A percentile compares a stretch with the other conserved stretches of the same genome.
phyloP scores from a whole-genome alignment of 805 yeast species.

The Metschnikowia arizonensis region DNA sequence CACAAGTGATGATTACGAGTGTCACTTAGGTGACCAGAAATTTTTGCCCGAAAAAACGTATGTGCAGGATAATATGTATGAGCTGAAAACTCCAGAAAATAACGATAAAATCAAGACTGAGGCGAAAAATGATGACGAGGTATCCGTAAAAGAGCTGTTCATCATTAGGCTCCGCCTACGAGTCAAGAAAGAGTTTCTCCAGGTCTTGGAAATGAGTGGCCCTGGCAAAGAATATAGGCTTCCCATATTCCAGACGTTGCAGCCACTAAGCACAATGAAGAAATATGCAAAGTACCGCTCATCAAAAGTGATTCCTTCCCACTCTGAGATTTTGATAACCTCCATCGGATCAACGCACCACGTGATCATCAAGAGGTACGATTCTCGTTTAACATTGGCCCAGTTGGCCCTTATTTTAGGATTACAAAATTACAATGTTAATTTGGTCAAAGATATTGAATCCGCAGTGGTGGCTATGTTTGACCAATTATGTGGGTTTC shows the following conservation, averaged over 20 bases:
- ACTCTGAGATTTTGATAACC: neutral
- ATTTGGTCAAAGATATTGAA: conserved; percentile 56
- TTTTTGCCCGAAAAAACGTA: neutral
- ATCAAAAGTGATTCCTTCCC: neutral
- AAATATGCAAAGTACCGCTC: conserved; percentile 5
- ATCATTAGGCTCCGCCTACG: conserved; percentile 8
- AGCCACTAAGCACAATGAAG: conserved; percentile 6
- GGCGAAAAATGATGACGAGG: neutral
- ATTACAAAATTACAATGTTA: conserved; percentile 29
- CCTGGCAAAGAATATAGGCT: conserved; percentile 11
- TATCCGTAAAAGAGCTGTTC: neutral
- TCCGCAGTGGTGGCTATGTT: conserved; percentile 49
- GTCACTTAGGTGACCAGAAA: neutral
- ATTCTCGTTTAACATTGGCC: conserved; percentile 13
- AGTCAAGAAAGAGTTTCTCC: conserved; percentile 1
- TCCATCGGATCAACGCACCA: neutral
- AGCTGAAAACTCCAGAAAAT: neutral
- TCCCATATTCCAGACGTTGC: conserved; percentile 10
- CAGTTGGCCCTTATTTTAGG: conserved; percentile 15
- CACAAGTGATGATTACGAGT: neutral
- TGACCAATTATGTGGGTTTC: conserved; percentile 58
- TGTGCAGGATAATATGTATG: neutral
- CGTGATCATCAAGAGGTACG: conserved; percentile 10
- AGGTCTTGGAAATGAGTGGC: conserved; percentile 11
- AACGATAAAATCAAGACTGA: neutral